Base-by-base conservation (phyloP, 164 flowering plant genomes). In the Berberis vulgaris region DNA sequence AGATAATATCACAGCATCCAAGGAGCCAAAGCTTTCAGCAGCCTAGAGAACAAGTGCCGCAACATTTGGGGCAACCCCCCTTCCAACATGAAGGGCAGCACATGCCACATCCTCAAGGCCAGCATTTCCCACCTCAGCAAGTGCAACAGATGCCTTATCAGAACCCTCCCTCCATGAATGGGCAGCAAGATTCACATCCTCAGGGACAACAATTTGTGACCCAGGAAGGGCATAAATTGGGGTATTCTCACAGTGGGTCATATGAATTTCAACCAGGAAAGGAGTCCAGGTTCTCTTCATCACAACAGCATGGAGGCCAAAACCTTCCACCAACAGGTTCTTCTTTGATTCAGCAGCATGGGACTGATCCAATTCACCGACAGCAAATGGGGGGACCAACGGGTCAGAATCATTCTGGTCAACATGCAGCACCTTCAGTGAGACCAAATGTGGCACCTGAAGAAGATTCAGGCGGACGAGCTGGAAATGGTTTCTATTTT, bases 331-430 rank as follows among this genome's bases (percentile, higher is more conserved):
- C 79, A 10, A 44, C 70, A 65, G 82, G 75, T 63, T 52, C 65
- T 10, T 79, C 71, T 64, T 63, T 4, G n/a, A 26, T 52, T 60
- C 86, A 77, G 45, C 81, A 72, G 53, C 74, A 74, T 67, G 65
- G 40, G 1, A 26, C 41, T 61, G 80, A 77, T 43, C 39, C 78
- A 1, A 72, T 74, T 58, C 85, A 76, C 52, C 43, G 73, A 45
- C 83, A 73, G 59, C 86, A 78, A 53, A 62, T 66, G 61, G 65
- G 64, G 65, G 77, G 66, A 46, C 78, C 84, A 50, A 72, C 71
- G 69, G 77, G 73, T 72, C 88, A 76, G 57, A 86, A 78, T 79
- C 84, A 81, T 47, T 59, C 76, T 71, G 84, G 75, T 61, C 58
- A 55, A 26, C 58, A 40, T 55, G 58, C 65, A 69, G 73, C 67